A percentile compares a stretch with the other conserved stretches of the same genome.
Conservation (phyloP, 2,329 filamentous ascomycete genomes). For the Claviceps purpurea region DNA sequence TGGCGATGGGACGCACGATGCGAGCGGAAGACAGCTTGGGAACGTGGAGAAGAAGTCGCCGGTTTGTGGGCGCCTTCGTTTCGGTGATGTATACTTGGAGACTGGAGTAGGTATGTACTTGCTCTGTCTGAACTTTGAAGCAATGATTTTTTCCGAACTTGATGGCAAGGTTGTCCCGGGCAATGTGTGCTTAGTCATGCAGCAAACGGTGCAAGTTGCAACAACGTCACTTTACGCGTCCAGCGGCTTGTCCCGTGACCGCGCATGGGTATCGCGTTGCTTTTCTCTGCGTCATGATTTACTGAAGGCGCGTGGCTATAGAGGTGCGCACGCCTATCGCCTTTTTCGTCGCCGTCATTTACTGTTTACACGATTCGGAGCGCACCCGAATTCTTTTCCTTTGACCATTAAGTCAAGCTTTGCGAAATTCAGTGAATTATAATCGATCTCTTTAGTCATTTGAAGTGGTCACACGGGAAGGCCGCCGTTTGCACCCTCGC, state of each 20-base stretch:
- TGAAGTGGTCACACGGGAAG: no score
- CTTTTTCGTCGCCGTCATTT: background rate
- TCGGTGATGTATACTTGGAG: constrained; percentile 1
- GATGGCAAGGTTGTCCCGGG: background rate
- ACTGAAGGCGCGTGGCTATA: constrained; percentile 6
- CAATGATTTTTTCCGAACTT: background rate
- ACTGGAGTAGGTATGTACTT: background rate
- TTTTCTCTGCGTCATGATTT: constrained; percentile 16
- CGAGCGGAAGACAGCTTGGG: constrained; percentile 34
- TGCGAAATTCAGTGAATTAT: no score
- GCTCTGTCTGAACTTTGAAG: background rate
- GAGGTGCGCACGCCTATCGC: background rate
- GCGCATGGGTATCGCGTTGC: constrained; percentile 25
- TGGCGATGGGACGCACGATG: constrained; percentile 17
- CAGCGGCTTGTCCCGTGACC: constrained; percentile 16
- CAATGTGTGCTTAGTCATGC: constrained; percentile 4
- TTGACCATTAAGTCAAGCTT: no score
- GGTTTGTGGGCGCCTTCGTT: constrained; percentile 1
- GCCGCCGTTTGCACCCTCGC: no score
- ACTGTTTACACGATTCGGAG: background rate
- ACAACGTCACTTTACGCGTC: constrained; percentile 2
- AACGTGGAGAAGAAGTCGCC: constrained; percentile 5
- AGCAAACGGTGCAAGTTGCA: background rate
- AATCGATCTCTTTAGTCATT: no score
- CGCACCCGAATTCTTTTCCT: no score